Percentiles rank a stretch among this genome's conserved stretches.
Conservation (phyloP, 345 rosid genomes). For the Populus nigra region DNA sequence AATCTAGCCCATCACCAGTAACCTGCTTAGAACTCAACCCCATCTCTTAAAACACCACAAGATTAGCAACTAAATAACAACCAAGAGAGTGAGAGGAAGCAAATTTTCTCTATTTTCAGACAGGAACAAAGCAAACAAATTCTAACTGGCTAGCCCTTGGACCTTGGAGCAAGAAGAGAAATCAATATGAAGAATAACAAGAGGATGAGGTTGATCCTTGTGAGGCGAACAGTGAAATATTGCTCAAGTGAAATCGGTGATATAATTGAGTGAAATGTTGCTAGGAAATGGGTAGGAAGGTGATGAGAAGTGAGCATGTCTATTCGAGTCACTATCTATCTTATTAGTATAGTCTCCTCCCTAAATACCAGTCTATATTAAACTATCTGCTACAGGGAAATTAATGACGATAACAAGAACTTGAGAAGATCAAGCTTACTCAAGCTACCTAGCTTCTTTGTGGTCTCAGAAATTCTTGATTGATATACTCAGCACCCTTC, state of each 20-base stretch:
- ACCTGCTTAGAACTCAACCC: constrained; percentile 54
- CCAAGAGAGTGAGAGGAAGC: not conserved
- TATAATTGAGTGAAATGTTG: constrained; percentile 6
- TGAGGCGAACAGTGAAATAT: constrained; percentile 13
- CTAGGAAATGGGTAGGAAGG: constrained; percentile 39
- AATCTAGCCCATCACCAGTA: constrained; percentile 41
- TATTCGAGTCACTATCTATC: constrained; percentile 6
- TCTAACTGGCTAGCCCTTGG: constrained; percentile 29
- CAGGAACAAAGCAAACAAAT: not conserved
- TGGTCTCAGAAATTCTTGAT: constrained; percentile 14
- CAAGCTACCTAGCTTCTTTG: not conserved
- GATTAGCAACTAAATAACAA: not conserved
- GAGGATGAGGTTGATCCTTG: constrained; percentile 17
- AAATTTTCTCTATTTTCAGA: not conserved
- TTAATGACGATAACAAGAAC: constrained; percentile 6
- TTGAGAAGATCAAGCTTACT: not conserved
- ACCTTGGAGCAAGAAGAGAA: constrained; percentile 37
- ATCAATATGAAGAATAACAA: constrained; percentile 24
- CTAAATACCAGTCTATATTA: not conserved
- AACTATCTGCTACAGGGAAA: constrained; percentile 1
- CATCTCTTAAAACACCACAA: constrained; percentile 24
- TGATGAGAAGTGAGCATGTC: constrained; percentile 42
- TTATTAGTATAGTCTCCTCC: not conserved
- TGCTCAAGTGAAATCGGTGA: constrained; percentile 6
- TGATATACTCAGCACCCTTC: not conserved